Evolutionary conservation across 1,284 basidiomycete genomes (phyloP), one percentile per base, ranked within the genome.

Genomic region (Heterobasidion parviporum): DNA sequence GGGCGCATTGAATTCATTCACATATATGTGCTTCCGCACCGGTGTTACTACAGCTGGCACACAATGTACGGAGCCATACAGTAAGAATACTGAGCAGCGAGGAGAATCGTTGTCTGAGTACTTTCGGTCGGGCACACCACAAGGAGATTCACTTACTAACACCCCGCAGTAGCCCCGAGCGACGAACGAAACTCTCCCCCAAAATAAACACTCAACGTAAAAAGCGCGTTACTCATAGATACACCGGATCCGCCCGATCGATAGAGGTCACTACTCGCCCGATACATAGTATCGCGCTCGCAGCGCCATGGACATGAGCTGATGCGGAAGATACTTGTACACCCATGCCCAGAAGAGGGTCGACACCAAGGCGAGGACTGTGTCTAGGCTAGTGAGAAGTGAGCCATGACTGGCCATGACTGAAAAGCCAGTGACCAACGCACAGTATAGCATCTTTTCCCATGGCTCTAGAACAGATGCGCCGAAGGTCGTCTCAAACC

Each of bases 361-460:
- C 52, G 65, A 59, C 50, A 70, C 54, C 34, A 66, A 54, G 51
- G 66, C 64, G 36, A 70, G 53, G 41, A 72, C 62, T n/a, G 63
- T 54, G 45, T 72, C 72, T 73, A 15, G n/a, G 46, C 38, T 14
- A 18, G 54, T 54, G 14, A 6, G 33, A 34, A 20, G 15, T 51
- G 33, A 33, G 38, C 44, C 51, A 32, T 2, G 1, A 50, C 26
- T 6, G 3, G 9, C 43, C 52, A n/a, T 16, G 52, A 50, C 56
- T 44, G 20, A 55, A 54, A 5, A 12, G 34, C n/a, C 33, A 33
- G 18, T 8, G 16, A 16, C 10, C 15, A 38, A 72, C 80, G 65
- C 60, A 81, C 80, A 62, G 56, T 76, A 72, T 47, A 81, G 68
- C 52, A 80, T 60, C 65, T 81, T 81, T 72, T 82, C 81, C 81